Evolutionary conservation across 352 stramenopile species (phyloP), one percentile per base, ranked within the genome.

Genomic region (Stramenopiles sp.): DNA sequence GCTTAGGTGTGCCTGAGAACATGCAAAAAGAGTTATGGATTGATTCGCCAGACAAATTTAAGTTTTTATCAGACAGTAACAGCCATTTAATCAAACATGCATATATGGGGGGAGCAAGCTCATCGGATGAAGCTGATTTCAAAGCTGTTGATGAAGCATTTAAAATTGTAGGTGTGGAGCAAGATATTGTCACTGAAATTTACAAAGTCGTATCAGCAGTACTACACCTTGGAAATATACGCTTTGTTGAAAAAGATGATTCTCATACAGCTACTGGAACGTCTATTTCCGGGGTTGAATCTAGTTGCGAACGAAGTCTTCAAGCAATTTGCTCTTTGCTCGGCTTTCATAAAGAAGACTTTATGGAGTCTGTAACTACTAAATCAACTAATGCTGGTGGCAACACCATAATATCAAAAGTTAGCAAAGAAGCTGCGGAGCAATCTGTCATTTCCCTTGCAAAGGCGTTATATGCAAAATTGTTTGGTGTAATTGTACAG

Each of bases 1-100:
- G 86, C 83, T 88, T 86, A 78, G 85, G 65, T 33, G 4, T 76
- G 31, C n/a, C n/a, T n/a, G n/a, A n/a, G n/a, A n/a, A n/a, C n/a
- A n/a, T n/a, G n/a, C n/a, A n/a, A n/a, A n/a, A n/a, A n/a, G n/a
- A n/a, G n/a, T n/a, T n/a, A n/a, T n/a, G n/a, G n/a, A n/a, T n/a
- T n/a, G 53, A 69, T 69, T 69, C 53, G 20, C 53, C 53, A 69
- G 53, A 69, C 20, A 69, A 27, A 23, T 69, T 69, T 69, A 27
- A 69, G 20, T 69, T 69, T 69, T 27, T 69, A 69, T 69, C 53
- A 23, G 27, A 69, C 20, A 69, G 53, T 69, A 27, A 27, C 20
- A 69, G 53, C 53, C 53, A 69, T 69, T 20, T 23, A 69, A 69
- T 69, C 27, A 69, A 20, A 27, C 20, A 69, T 69, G 20, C 53